Percentiles rank a stretch among this genome's conserved stretches.
Evolutionary conservation across 129 eudicot genomes (phyloP).

Genomic region (Logfia minima): DNA sequence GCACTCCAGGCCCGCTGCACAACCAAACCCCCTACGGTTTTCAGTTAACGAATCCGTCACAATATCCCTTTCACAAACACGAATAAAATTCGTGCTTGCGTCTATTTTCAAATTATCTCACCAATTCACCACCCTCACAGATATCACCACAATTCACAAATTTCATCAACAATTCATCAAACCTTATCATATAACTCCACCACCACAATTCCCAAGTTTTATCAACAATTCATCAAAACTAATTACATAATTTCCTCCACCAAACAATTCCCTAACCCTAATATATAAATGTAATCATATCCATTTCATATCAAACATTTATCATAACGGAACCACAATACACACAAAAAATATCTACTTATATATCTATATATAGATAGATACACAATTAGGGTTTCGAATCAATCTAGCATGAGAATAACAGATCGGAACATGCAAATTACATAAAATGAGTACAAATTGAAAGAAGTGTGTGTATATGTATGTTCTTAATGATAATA

Average conservation of each 20-base stretch:
- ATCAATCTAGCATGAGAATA: conserved; percentile 18
- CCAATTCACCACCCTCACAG: conserved; percentile 18
- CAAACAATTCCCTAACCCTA: not conserved
- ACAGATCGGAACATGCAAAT: conserved; percentile 27
- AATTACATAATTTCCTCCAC: not conserved
- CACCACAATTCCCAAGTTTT: not conserved
- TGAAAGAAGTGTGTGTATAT: not conserved
- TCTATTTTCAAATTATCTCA: not conserved
- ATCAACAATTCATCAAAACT: not conserved
- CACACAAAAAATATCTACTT: not conserved
- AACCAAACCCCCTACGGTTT: conserved; percentile 65
- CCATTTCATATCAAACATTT: not conserved
- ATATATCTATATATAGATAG: not conserved
- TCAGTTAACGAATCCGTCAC: conserved; percentile 74
- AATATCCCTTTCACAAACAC: conserved; percentile 30
- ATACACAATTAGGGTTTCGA: not conserved
- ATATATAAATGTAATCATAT: not conserved
- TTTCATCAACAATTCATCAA: not conserved
- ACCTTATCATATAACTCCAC: not conserved
- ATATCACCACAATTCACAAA: conserved; percentile 1
- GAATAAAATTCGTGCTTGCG: conserved; percentile 33
- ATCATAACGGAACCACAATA: conserved; percentile 10
- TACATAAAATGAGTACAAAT: not conserved
- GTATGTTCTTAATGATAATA: not conserved
- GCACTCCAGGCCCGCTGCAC: conserved; percentile 89